Base-by-base conservation (phyloP, 2,329 filamentous ascomycete species). In the Microsporum ferrugineum region DNA sequence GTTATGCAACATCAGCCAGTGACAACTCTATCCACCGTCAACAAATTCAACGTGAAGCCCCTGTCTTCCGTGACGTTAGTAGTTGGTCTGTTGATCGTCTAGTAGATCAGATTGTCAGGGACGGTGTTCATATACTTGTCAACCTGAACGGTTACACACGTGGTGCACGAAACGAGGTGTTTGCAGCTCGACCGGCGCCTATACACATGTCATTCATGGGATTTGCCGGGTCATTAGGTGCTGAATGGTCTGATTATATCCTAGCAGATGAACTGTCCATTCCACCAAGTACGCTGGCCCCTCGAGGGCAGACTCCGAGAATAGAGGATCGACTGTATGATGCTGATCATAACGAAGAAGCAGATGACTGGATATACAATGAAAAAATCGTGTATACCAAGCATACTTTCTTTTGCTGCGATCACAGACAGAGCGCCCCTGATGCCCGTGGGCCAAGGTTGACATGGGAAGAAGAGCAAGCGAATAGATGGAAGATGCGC, bases 151-250 rank as follows among this genome's bases (percentile, higher is more conserved):
- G 94, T 8, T 99, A 99, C 72, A 99, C 94, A 0, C 83, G 94
- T 60, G 94, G 94, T 34, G 94, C 94, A n/a, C 85, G 91, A 29
- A 99, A 99, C 68, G 94, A 99, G 71, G 87, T 99, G 2, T 99
- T 99, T 72, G 94, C 94, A 27, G 94, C 94, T 27, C 85, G 95
- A 31, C 90, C 94, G 14, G 91, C 91, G 1, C 94, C 94, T 0
- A 90, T 99, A 49, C 94, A 99, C 66, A 99, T 99, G 94, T 96
- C 94, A 0, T 99, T 99, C 70, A 99, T 99, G 94, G 94, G 94
- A 0, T 99, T 99, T 71, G 94, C 94, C 0, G 94, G 94, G 7
- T 96, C 92, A 0, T 78, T 99, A 0, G 94, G 94, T 4, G 94
- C 94, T 2, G 94, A 99, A 71, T 99, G 94, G 94, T 99, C 94